Base-by-base conservation (phyloP, 176 grass and related monocot genomes). In the Urochloa ruziziensis region DNA sequence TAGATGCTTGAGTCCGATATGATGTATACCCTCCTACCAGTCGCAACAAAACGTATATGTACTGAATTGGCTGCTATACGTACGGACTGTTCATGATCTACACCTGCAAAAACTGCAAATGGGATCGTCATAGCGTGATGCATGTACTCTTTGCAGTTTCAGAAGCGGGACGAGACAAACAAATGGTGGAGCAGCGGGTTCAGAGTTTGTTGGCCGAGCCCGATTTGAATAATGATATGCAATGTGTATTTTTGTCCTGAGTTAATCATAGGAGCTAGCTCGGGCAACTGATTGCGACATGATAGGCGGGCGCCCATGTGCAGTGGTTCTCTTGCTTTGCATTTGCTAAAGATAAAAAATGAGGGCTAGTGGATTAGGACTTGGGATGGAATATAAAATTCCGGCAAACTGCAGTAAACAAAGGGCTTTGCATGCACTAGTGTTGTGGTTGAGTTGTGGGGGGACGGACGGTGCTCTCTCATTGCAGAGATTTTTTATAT, bases 241-340 rank as follows among this genome's bases (percentile, higher is more conserved):
- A 62, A 87, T 76, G 23, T 35, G 32, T 46, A 39, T 72, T 47
- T 82, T 75, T 87, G 68, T 77, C 68, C 18, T 74, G 35, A 29
- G 33, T 49, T 40, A 52, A 47, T 70, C 39, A 40, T 27, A n/a
- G 30, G 9, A 72, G 62, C 62, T 23, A 40, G 39, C 19, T 46
- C 32, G 81, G 56, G 64, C 36, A 70, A 77, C 80, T 44, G 84
- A 91, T 79, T 70, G 80, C 44, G 62, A 67, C 82, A 73, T 86
- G 83, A 86, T 82, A 21, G 47, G 73, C 73, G 73, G 77, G 59
- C 69, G 75, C 92, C 81, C 92, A 94, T 94, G 92, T 94, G 92
- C 78, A 44, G 57, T 77, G 72, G 67, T 85, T 79, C 87, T 64
- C 70, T 64, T 74, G 4, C 46, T 6, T 43, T 72, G 17, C 29